phyloP scores from a whole-genome alignment of 306 rosid genomes.

The Quercus agrifolia region DNA sequence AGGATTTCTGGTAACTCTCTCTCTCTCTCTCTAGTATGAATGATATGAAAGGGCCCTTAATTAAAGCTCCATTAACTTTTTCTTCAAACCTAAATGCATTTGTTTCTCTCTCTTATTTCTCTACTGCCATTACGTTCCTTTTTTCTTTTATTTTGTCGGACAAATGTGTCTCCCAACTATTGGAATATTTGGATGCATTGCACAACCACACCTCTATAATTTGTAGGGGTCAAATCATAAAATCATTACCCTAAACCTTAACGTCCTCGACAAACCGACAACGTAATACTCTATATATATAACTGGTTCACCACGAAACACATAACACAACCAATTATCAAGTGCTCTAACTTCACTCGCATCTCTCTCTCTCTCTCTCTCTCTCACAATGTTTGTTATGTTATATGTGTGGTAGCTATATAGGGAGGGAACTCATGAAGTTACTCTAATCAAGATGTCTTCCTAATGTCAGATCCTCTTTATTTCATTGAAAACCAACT shows the following conservation, averaged over 20 bases:
- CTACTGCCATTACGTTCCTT: slow-evolving; percentile 7
- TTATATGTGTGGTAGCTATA: too few species aligned
- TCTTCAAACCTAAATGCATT: neutral
- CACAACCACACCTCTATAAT: too few species aligned
- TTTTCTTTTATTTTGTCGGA: neutral
- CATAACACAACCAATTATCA: too few species aligned
- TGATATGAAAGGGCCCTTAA: neutral
- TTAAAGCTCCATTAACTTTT: neutral
- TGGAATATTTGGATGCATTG: neutral
- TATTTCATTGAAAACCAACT: too few species aligned
- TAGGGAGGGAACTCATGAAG: too few species aligned
- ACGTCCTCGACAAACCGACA: neutral
- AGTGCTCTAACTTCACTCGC: too few species aligned
- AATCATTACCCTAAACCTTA: neutral
- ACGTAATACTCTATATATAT: neutral
- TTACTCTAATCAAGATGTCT: too few species aligned
- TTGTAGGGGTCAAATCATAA: too few species aligned
- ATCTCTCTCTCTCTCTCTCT: too few species aligned
- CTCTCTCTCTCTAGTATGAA: neutral
- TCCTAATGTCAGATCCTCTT: too few species aligned
- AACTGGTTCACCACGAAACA: neutral
- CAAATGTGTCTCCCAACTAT: neutral
- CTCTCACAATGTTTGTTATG: too few species aligned
- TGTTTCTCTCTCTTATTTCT: neutral
- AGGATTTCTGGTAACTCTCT: too few species aligned